Evolutionary conservation across 768 basidiomycete species (phyloP).

Genomic region (Amanita muscaria): DNA sequence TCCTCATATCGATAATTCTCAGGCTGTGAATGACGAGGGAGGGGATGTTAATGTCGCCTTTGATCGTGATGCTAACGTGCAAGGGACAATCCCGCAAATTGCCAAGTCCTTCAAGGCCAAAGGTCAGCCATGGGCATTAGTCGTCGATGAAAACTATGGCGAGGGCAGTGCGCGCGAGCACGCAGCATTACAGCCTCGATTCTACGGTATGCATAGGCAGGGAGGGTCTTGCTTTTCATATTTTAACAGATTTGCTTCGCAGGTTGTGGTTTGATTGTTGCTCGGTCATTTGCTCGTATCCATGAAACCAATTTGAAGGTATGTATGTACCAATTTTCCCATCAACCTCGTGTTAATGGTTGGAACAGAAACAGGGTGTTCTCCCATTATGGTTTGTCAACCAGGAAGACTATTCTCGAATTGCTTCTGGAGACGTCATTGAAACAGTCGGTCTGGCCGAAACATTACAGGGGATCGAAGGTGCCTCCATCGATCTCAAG

Average conservation of each 20-base stretch:
- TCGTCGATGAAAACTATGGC: conserved; percentile 97
- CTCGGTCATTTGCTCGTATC: conserved; percentile 93
- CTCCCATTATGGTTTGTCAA: conserved; percentile 92
- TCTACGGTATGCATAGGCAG: conserved; percentile 61
- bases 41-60: conserved; percentile 90
- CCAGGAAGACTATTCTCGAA: conserved; percentile 76
- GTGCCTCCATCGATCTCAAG: conserved; percentile 42
- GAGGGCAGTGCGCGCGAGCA: conserved; percentile 98
- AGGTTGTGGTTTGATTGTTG: conserved; percentile 85
- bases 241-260: neutral
- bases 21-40: conserved; percentile 92
- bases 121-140: conserved; percentile 82
- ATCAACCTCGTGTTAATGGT: conserved; percentile 8
- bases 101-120: conserved; percentile 84
- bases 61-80: conserved; percentile 53
- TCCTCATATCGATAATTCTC: neutral
- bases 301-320: conserved; percentile 98
- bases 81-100: conserved; percentile 82
- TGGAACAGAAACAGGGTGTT: conserved; percentile 86
- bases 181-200: conserved; percentile 93
- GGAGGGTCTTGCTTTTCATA: neutral
- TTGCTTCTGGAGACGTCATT: conserved; percentile 74
- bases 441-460: conserved; percentile 78
- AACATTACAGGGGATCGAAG: conserved; percentile 42
- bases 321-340: conserved; percentile 10